Conservation (phyloP, 768 basidiomycete species). For the Pholiota conissans region DNA sequence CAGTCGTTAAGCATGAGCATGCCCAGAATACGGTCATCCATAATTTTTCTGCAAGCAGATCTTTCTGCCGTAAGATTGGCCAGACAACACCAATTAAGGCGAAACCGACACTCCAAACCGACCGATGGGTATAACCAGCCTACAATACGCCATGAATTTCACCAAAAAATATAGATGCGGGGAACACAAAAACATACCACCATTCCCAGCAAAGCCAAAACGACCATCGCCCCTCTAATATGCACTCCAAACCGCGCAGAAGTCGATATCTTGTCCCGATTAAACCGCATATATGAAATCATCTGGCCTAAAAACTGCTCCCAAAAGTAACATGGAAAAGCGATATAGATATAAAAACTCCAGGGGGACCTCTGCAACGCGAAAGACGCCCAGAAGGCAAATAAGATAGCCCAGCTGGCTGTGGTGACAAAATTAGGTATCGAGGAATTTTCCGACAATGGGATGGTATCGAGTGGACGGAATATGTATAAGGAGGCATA, state of each 20-base stretch:
- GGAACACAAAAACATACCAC: constrained; percentile 61
- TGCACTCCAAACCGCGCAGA: background rate
- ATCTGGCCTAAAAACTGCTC: constrained; percentile 43
- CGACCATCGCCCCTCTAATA: constrained; percentile 30
- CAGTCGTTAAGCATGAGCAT: constrained; percentile 49
- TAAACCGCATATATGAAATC: constrained; percentile 6
- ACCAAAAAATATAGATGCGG: background rate
- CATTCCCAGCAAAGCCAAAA: constrained; percentile 61
- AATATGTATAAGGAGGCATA: constrained; percentile 63
- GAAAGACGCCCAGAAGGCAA: constrained; percentile 51
- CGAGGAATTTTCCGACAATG: background rate
- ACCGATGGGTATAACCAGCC: constrained; percentile 71
- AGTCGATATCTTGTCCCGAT: background rate
- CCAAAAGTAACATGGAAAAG: constrained; percentile 83
- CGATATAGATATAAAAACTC: constrained; percentile 74
- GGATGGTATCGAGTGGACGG: constrained; percentile 32
- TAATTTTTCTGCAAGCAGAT: constrained; percentile 24
- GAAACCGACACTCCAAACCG: constrained; percentile 72
- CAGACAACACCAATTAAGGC: constrained; percentile 60
- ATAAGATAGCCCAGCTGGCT: constrained; percentile 24
- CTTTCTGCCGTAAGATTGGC: constrained; percentile 59
- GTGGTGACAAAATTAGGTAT: constrained; percentile 9
- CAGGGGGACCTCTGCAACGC: constrained; percentile 63
- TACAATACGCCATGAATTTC: constrained; percentile 22
- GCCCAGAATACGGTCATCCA: constrained; percentile 42